Evolutionary conservation across 1,284 basidiomycete genomes (phyloP).

Genomic region (Puccinia coronata): DNA sequence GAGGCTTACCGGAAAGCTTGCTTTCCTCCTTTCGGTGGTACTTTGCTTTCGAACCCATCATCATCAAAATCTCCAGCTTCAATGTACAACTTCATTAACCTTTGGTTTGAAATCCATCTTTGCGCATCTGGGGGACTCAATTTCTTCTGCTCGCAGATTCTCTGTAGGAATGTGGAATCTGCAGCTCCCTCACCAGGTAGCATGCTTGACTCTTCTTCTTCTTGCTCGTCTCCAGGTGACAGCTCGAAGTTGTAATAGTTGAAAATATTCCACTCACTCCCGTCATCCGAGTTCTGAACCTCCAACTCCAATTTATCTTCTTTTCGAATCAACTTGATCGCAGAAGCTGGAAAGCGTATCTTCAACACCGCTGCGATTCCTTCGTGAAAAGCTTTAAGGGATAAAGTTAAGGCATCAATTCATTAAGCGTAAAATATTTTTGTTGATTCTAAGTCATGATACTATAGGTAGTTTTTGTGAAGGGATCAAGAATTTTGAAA

Average conservation of each 20-base stretch:
- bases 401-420: no score
- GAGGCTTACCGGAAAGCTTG: constrained; percentile 45
- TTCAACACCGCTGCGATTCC: constrained; percentile 26
- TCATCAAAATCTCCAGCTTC: constrained; percentile 49
- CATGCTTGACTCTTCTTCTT: constrained; percentile 29
- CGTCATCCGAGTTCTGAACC: constrained; percentile 37
- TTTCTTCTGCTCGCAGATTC: constrained; percentile 22
- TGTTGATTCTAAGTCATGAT: no score
- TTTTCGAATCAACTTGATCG: constrained; percentile 47
- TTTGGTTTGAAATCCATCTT: constrained; percentile 11
- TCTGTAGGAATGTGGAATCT: background rate
- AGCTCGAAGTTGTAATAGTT: constrained; percentile 36
- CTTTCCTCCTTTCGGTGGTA: constrained; percentile 49
- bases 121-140: constrained; percentile 9
- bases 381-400: background rate
- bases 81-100: constrained; percentile 38
- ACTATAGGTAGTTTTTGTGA: background rate
- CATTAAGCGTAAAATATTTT: no score
- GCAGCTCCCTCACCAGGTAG: constrained; percentile 10
- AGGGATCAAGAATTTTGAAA: background rate
- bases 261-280: constrained; percentile 48
- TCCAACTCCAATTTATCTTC: constrained; percentile 37
- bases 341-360: constrained; percentile 42
- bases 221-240: constrained; percentile 40
- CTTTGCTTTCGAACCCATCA: constrained; percentile 50